phyloP scores from a whole-genome alignment of 805 yeast species.

The Ogataea wickerhamii region DNA sequence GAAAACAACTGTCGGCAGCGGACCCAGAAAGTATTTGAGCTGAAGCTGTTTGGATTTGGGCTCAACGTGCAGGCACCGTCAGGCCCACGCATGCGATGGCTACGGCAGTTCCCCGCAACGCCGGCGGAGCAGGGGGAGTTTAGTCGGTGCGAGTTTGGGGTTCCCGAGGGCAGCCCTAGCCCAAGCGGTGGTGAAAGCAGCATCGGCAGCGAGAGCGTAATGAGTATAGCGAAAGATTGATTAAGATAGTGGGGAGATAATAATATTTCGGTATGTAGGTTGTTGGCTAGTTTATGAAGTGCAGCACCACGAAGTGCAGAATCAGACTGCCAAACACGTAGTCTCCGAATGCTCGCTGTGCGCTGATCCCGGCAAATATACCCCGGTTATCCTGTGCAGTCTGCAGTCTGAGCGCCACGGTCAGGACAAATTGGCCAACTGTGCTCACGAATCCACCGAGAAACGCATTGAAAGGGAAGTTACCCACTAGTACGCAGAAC shows the following conservation, averaged over 20 bases:
- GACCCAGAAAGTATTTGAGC: conserved; percentile 56
- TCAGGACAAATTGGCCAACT: conserved; percentile 92
- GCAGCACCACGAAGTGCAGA: conserved; percentile 83
- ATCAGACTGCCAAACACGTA: conserved; percentile 82
- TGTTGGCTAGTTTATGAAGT: conserved; percentile 76
- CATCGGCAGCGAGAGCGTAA: conserved; percentile 32
- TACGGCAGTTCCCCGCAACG: conserved; percentile 70
- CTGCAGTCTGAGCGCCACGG: conserved; percentile 80
- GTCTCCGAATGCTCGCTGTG: conserved; percentile 76
- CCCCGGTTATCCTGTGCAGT: conserved; percentile 30
- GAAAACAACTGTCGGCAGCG: conserved; percentile 69
- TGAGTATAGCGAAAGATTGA: conserved; percentile 31
- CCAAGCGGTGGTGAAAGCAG: no score
- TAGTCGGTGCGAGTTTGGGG: conserved; percentile 57
- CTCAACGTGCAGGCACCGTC: conserved; percentile 67
- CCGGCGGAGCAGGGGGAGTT: conserved; percentile 60
- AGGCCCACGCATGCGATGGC: conserved; percentile 97
- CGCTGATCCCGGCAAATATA: conserved; percentile 24
- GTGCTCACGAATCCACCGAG: conserved; percentile 88
- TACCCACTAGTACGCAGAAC: conserved; percentile 75
- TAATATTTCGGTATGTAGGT: no score
- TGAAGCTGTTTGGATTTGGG: conserved; percentile 84
- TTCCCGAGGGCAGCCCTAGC: conserved; percentile 42
- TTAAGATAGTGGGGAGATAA: no score
- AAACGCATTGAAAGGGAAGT: conserved; percentile 96